Conservation (phyloP, 148 eudicot genomes). For the Selenicereus undatus region DNA sequence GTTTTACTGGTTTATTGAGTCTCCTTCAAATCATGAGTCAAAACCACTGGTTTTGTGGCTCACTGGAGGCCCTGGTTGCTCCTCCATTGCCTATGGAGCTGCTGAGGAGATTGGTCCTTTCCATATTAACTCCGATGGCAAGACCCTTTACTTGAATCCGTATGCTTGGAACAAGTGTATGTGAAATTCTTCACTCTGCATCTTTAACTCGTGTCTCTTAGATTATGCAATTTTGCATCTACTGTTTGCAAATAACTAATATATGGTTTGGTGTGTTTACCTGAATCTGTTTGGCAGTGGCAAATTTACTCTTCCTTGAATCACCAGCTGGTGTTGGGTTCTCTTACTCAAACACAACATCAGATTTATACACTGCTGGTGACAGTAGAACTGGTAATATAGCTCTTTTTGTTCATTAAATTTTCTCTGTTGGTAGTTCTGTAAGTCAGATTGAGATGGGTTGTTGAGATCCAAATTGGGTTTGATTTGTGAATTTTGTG, state of each 20-base stretch:
- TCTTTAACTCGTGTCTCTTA: too few relatives aligned
- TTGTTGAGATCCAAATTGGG: neutral
- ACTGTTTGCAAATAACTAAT: too few relatives aligned
- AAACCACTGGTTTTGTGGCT: slow-evolving; percentile 87
- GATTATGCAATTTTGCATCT: too few relatives aligned
- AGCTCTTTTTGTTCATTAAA: neutral
- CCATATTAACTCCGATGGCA: slow-evolving; percentile 63
- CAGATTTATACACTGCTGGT: slow-evolving; percentile 6
- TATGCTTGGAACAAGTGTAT: slow-evolving; percentile 30
- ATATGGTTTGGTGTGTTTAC: too few relatives aligned
- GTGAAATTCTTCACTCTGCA: too few relatives aligned
- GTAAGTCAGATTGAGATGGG: neutral
- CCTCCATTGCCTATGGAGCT: slow-evolving; percentile 91
- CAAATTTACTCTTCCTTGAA: slow-evolving; percentile 25
- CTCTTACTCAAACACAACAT: slow-evolving; percentile 20
- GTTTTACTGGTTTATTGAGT: slow-evolving; percentile 85
- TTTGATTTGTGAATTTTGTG: neutral
- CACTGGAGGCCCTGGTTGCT: slow-evolving; percentile 96
- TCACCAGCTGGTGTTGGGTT: slow-evolving; percentile 31
- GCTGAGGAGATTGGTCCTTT: slow-evolving; percentile 93
- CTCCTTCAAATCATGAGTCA: slow-evolving; percentile 36
- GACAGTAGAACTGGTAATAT: slow-evolving; percentile 18
- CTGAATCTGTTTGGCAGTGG: slow-evolving; percentile 15
- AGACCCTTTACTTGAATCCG: slow-evolving; percentile 23
- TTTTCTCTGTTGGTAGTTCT: neutral